Percentiles rank a stretch among this genome's conserved stretches.
phyloP scores from a whole-genome alignment of 1,284 basidiomycete genomes.

The Prillingera fragicola region DNA sequence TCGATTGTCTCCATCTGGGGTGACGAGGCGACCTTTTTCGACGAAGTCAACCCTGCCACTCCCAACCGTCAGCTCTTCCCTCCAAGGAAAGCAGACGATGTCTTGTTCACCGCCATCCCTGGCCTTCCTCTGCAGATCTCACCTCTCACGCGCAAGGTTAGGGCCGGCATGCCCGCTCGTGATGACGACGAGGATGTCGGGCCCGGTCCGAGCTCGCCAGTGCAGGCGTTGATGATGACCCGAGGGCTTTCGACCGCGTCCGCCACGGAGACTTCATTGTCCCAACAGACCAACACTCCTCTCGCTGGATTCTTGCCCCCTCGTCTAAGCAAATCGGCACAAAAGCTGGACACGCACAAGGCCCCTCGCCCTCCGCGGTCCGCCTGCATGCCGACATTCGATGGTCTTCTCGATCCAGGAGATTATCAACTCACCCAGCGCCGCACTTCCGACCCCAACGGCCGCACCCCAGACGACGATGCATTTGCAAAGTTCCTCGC shows the following conservation, averaged over 20 bases:
- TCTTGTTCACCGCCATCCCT: neutral
- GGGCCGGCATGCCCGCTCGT: neutral
- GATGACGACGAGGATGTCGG: neutral
- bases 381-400: no score
- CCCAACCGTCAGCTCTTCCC: conserved; percentile 21
- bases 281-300: no score
- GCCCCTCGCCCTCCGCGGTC: no score
- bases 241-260: conserved; percentile 4
- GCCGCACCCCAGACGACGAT: neutral
- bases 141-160: neutral
- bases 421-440: conserved; percentile 3
- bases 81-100: neutral
- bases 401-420: no score
- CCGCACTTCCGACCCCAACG: conserved; percentile 7
- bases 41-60: conserved; percentile 16
- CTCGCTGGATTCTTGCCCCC: neutral
- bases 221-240: conserved; percentile 7
- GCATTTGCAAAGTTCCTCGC: conserved; percentile 9
- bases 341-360: no score
- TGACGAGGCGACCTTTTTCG: conserved; percentile 10
- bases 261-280: no score
- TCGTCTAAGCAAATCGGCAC: neutral
- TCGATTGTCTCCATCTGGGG: conserved; percentile 29
- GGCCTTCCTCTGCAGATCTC: neutral
- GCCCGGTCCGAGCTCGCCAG: conserved; percentile 3